These are phyloP conservation scores for Elasticomyces elasticus DNA, from an alignment of 495 filamentous ascomycete species.

Conservation along the genomic window DNA sequence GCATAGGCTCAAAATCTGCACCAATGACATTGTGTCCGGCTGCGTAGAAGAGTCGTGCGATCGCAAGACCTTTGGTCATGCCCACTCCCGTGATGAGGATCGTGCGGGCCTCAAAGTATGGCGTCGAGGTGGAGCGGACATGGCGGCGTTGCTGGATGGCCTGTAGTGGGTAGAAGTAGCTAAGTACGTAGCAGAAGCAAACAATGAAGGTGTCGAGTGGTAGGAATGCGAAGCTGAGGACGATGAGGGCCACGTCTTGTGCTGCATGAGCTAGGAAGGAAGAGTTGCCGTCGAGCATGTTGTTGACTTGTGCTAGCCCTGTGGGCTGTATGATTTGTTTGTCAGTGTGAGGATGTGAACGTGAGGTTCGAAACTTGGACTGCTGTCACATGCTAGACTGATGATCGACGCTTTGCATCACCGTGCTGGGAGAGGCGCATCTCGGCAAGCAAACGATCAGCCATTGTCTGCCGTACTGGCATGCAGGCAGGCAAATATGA, in stretches of 20 bases:
- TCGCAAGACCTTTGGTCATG: slow-evolving; percentile 54
- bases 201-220: slow-evolving; percentile 46
- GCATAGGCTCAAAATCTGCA: slow-evolving; percentile 50
- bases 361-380: background rate
- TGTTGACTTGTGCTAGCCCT: background rate
- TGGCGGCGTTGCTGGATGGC: slow-evolving; percentile 22
- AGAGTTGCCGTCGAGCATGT: slow-evolving; percentile 23
- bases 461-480: background rate
- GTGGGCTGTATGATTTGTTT: background rate
- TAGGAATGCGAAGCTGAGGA: slow-evolving; percentile 44
- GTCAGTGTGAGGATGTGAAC: background rate
- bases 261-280: slow-evolving; percentile 31
- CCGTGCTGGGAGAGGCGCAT: background rate
- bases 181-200: slow-evolving; percentile 31
- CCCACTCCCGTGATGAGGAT: slow-evolving; percentile 64
- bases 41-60: slow-evolving; percentile 58
- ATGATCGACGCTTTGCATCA: slow-evolving; percentile 4
- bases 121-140: slow-evolving; percentile 29
- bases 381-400: slow-evolving; percentile 5
- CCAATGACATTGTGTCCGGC: slow-evolving; percentile 64
- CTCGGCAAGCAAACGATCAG: background rate
- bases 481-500: too few species aligned
- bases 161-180: slow-evolving; percentile 18
- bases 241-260: slow-evolving; percentile 40
- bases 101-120: slow-evolving; percentile 44